Evolutionary conservation across 306 rosid species (phyloP), one percentile per base, ranked within the genome.

Genomic region (Prinsepia uniflora): DNA sequence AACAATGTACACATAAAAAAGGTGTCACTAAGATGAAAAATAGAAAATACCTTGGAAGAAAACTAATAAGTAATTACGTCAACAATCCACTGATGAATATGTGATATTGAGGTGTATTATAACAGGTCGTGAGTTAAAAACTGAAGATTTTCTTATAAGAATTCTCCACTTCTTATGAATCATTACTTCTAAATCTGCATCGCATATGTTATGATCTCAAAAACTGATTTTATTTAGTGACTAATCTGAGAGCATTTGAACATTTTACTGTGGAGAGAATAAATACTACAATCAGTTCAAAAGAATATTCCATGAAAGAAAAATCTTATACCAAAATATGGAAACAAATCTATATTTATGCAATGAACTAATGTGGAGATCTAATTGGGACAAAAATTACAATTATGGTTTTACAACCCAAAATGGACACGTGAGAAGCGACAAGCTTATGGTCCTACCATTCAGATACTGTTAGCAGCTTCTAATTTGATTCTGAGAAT

Each of bases 1-100:
- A 63, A 24, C 42, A 66, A 60, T 71, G 50, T 63, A 67, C 41
- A 41, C 78, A 77, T 18, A 11, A 5, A 68, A 17, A 49, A 2
- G 18, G 5, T 54, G 61, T 70, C 36, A 68, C 34, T 47, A 66
- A 47, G 39, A 20, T 63, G 39, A 13, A 39, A 19, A 22, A 55
- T 41, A 10, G 15, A 53, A 24, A 56, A 55, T 53, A 39, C 41
- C 36, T 22, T 70, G 45, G 43, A 61, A 39, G 61, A 58, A 72
- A 72, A 7, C 2, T 43, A 34, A 24, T 61, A 24, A 61, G 45
- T 40, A n/a, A 2, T 57, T 43, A 44, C 45, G 17, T 53, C 18
- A 18, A 54, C 18, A 44, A 40, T 40, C 50, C 30, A 20, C 50
- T 68, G 48, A 19, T 7, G 62, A 44, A 34, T 6, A 39, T 15